These are phyloP conservation scores for Saturnispora ahearnii DNA, from an alignment of 805 yeast species.

Conservation along the genomic window DNA sequence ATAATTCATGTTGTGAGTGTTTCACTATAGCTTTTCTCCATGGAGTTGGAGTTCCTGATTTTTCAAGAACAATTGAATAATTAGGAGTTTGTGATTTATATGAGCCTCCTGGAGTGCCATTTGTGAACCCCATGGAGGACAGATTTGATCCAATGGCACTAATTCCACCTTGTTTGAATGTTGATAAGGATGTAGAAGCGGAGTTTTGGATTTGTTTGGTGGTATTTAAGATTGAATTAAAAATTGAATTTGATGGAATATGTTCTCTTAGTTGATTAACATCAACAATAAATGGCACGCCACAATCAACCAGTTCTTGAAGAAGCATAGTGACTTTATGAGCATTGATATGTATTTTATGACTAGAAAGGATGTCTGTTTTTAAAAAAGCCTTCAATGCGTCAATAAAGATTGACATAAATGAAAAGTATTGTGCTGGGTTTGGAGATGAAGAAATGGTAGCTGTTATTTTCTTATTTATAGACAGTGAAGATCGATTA, in stretches of 20 bases:
- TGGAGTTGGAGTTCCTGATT: constrained; percentile 38
- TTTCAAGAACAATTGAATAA: constrained; percentile 25
- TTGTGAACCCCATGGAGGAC: background rate
- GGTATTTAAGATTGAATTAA: constrained; percentile 42
- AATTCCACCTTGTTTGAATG: constrained; percentile 20
- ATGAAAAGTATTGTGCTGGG: constrained; percentile 37
- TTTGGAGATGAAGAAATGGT: constrained; percentile 22
- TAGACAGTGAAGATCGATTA: background rate
- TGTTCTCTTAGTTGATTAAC: constrained; percentile 58
- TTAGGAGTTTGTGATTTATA: background rate
- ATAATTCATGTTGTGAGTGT: constrained; percentile 75
- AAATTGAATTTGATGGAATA: constrained; percentile 54
- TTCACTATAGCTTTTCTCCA: constrained; percentile 75
- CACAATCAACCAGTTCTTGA: constrained; percentile 72
- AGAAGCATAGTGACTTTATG: constrained; percentile 64
- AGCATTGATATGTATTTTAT: constrained; percentile 56
- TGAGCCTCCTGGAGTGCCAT: background rate
- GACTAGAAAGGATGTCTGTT: constrained; percentile 38
- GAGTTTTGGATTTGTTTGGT: constrained; percentile 28
- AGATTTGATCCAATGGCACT: constrained; percentile 9
- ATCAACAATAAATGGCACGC: constrained; percentile 66
- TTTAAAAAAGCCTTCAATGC: constrained; percentile 37
- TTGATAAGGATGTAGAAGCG: constrained; percentile 24
- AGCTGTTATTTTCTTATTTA: background rate
- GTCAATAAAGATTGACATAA: constrained; percentile 32